Evolutionary conservation across 2,329 filamentous ascomycete species (phyloP), one percentile per base, ranked within the genome.

Genomic region (Ceratocystiopsis brevicomis): DNA sequence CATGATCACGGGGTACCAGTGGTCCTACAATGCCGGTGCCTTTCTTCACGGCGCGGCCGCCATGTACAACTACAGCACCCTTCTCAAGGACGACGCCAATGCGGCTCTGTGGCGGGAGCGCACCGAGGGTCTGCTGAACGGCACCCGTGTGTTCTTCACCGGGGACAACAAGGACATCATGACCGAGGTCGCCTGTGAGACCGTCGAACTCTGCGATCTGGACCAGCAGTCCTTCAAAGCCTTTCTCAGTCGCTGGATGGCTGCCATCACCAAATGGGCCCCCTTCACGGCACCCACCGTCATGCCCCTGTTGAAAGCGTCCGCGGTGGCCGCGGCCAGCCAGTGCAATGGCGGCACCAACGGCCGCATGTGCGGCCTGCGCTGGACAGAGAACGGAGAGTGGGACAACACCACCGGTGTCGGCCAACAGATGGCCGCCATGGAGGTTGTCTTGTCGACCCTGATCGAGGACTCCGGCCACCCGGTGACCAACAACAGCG

Each of bases 361-460:
- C 47, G 64, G 67, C 3, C 66, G 65, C 21, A 67, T 74, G 63
- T 80, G 74, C 50, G 72, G 75, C 10, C 57, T 74, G 43, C 68
- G 68, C 46, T 80, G 76, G 74, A 67, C 66, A 15, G 38, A 47
- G 14, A 40, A 48, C 18, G 49, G 46, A 6, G 14, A 14, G 10
- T 80, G 68, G 57, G 75, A 81, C 54, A 71, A 72, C 19, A 64
- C 63, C 2, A 67, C 64, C 8, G 78, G 77, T 8, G 69, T 81
- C 2, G 78, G 78, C 6, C 76, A 81, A 56, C 76, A 81, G 57
- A 82, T 83, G 78, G 67, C 72, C 1, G 76, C 72, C 3, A 61
- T 82, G 55, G 74, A 81, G 52, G 65, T 79, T 11, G 68, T 79
- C 8, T 65, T 81, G 39, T 68, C 69, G 35, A 76, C 73, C 51